Evolutionary conservation across 164 flowering plant species (phyloP), one percentile per base, ranked within the genome.

Genomic region (Paratinospora sagittata): DNA sequence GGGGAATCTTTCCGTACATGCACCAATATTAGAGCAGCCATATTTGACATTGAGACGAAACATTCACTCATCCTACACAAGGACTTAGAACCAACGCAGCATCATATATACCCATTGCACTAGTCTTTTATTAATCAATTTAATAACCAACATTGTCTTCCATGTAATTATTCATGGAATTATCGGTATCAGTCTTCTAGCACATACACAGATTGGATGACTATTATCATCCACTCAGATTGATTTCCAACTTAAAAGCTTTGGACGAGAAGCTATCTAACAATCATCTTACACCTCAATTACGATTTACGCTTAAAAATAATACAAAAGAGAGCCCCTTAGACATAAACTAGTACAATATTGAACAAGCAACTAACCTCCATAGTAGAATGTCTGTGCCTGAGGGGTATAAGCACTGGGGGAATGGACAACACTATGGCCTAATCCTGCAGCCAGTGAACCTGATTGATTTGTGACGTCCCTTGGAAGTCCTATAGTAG

Each of bases 401-500:
- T 85, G 92, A 63, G 90, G 89, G 19, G 89, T 79, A 86, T 84
- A 85, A 37, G 84, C 67, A 74, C 78, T 83, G 72, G 83, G 73
- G 52, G 86, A 81, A 66, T 82, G 82, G 57, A 76, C 74, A 70
- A 83, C 14, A 70, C 45, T 72, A 27, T 60, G 77, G 76, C 84
- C 87, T 72, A 83, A 85, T 76, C 70, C 79, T 45, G 83, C 68
- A 69, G 75, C 82, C 57, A 79, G 45, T 21, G 88, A 62, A 45
- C 78, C 87, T 21, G 82, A 72, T 45, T 81, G 89, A 52, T 71
- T 83, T 5, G 75, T 63, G 24, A 67, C 70, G 30, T 78, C 86
- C 71, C 80, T 84, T 67, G 84, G 72, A 69, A 79, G 81, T 73
- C 80, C 86, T 23, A 81, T 60, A 19, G 78, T 69, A 23, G 63